phyloP scores from a whole-genome alignment of 176 grass and related monocot species.

The Carex scoparia region DNA sequence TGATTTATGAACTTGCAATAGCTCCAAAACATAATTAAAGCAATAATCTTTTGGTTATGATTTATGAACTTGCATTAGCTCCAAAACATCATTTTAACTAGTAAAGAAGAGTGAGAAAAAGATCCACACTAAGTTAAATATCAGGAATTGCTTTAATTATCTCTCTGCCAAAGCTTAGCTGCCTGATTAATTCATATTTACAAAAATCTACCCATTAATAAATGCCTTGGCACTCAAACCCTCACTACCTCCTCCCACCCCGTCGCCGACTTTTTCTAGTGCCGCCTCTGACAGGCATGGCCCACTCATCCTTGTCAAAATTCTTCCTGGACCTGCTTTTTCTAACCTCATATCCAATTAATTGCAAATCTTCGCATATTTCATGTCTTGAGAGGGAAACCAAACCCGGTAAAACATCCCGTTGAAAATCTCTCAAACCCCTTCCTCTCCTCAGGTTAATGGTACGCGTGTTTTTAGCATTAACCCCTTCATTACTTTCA shows the following conservation, averaged over 20 bases:
- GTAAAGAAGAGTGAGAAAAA: not conserved
- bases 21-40: not conserved
- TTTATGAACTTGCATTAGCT: not conserved
- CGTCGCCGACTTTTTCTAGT: slow-evolving; percentile 4
- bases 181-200: slow-evolving; percentile 15
- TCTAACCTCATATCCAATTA: slow-evolving; percentile 62
- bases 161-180: not conserved
- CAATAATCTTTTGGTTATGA: not conserved
- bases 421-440: slow-evolving; percentile 75
- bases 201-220: slow-evolving; percentile 15
- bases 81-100: not conserved
- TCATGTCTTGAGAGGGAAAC: slow-evolving; percentile 70
- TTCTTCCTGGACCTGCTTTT: slow-evolving; percentile 51
- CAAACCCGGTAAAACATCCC: slow-evolving; percentile 77
- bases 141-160: slow-evolving; percentile 16
- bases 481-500: slow-evolving; percentile 32
- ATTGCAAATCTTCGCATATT: slow-evolving; percentile 77
- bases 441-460: slow-evolving; percentile 75
- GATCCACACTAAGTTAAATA: not conserved
- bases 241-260: not conserved
- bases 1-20: not conserved
- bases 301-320: slow-evolving; percentile 17
- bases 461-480: not conserved
- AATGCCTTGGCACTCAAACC: not conserved
- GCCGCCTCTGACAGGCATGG: slow-evolving; percentile 17